Evolutionary conservation across 495 filamentous ascomycete species (phyloP).

Genomic region (Penicillium dipodomyicola): DNA sequence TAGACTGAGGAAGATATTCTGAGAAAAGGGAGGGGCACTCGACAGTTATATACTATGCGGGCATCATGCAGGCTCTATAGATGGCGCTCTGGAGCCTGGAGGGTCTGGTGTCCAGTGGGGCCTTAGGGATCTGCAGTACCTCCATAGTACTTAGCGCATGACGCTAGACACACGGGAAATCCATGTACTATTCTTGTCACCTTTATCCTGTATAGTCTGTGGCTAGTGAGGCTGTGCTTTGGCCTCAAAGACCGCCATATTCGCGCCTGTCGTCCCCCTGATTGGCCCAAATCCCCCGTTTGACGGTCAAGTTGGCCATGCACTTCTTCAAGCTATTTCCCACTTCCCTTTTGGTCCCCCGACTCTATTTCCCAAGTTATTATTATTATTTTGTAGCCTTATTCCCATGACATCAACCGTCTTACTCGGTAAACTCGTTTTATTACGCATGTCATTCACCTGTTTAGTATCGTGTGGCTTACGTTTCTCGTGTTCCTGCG

Average conservation of each 20-base stretch:
- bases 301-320: slow-evolving; percentile 10
- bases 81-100: slow-evolving; percentile 10
- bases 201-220: slow-evolving; percentile 5
- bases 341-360: slow-evolving; percentile 1
- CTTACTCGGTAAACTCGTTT: slow-evolving; percentile 8
- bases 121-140: slow-evolving; percentile 5
- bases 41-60: not conserved
- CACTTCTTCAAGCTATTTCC: not conserved
- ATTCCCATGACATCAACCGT: slow-evolving; percentile 7
- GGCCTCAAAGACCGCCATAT: slow-evolving; percentile 19
- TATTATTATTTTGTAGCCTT: not conserved
- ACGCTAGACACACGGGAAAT: not conserved
- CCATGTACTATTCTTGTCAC: not conserved
- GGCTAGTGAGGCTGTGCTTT: slow-evolving; percentile 14
- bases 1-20: not conserved
- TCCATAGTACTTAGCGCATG: not conserved
- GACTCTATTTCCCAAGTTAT: slow-evolving; percentile 1
- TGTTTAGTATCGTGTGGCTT: slow-evolving; percentile 22
- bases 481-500: slow-evolving; percentile 30
- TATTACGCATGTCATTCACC: slow-evolving; percentile 12
- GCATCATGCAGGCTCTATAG: not conserved
- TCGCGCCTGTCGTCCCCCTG: not conserved
- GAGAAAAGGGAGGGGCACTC: not conserved
- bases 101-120: slow-evolving; percentile 2
- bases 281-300: slow-evolving; percentile 10